Base-by-base conservation (phyloP, 495 filamentous ascomycete species). In the Immersiella caudata region DNA sequence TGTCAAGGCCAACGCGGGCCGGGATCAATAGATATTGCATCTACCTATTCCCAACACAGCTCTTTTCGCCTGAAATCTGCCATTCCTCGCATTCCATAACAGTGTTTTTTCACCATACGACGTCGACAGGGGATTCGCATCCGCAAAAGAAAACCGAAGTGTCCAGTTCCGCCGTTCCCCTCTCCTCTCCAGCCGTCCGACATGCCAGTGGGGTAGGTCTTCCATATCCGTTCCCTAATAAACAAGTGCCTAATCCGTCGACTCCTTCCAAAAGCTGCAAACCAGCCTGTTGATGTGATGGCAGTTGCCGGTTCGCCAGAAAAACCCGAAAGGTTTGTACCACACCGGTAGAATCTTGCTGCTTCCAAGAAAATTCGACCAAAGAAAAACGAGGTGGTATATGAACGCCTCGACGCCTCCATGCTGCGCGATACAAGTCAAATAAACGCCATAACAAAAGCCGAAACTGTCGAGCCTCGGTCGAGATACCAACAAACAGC, bases 401-500 rank as follows among this genome's bases (percentile, higher is more conserved):
- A 21, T 62, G 24, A 62, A 62, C 59, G 59, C 59, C 59, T 40
- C 12, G 59, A 62, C 29, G 29, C 59, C 59, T 50, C 27, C 35
- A 35, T 62, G 29, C 59, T 35, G 36, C 24, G 36, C 18, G 29
- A 9, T 62, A n/a, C 20, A 25, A 22, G 16, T 21, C 29, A 36
- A 62, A 40, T 29, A n/a, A 62, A 62, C 7, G 22, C 33, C 36
- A 62, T 18, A 20, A 35, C 14, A 49, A n/a, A 29, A 46, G 24
- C 16, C 59, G 29, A 24, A 24, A 49, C 29, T 25, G 36, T 46
- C 20, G 35, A 62, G 24, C 9, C 20, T 22, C 7, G 20, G 59
- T 22, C 59, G 59, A 27, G 29, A 24, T 57, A 12, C 20, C 20
- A 59, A 20, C 57, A 33, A 59, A 46, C 6, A 59, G 18, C 20